Base-by-base conservation (phyloP, 2,329 filamentous ascomycete genomes). In the Zymoseptoria brevis region DNA sequence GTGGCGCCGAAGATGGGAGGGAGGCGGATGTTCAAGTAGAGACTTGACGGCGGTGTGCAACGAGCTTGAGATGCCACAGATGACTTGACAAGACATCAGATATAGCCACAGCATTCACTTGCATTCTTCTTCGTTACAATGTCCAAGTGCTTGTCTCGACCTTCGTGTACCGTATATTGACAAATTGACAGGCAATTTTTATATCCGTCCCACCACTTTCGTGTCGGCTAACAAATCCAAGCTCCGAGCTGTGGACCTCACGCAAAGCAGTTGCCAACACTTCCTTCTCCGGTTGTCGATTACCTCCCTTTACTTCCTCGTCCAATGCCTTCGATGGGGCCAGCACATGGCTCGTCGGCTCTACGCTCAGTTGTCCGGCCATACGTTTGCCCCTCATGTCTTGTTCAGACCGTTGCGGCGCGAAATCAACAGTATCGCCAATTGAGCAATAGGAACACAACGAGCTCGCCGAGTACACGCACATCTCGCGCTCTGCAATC, bases 1-100 rank as follows among this genome's bases (percentile, higher is more conserved):
- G 58, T 64, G 19, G 63, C 75, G 24, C 73, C 77, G 53, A 72
- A 76, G 63, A 77, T 75, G 57, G 77, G 77, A 4, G 78, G 78
- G 26, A 73, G 71, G 68, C 73, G 74, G 59, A 56, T 80, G 60
- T 80, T 80, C 64, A 73, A 72, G 30, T 80, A 45, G 35, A 13
- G 35, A 5, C 0, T 45, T 61, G 35, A 8, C 5, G 51, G 24
- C n/a, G 19, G 24, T 53, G 5, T 29, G 26, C 26, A 8, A 29
- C 7, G 26, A 29, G 26, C 1, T 8, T 8, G 26, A 29, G 26
- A 26, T 29, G 6, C 26, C 7, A 7, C 16, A 45, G 35, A 45
- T 45, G 35, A 2, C 16, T 45, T 13, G 6, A 5, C 13, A 45
- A 4, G 13, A n/a, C 7, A 45, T 1, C 35, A n/a, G 13, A 45